Conservation (phyloP, 768 basidiomycete genomes). For the Ramaria sp. region DNA sequence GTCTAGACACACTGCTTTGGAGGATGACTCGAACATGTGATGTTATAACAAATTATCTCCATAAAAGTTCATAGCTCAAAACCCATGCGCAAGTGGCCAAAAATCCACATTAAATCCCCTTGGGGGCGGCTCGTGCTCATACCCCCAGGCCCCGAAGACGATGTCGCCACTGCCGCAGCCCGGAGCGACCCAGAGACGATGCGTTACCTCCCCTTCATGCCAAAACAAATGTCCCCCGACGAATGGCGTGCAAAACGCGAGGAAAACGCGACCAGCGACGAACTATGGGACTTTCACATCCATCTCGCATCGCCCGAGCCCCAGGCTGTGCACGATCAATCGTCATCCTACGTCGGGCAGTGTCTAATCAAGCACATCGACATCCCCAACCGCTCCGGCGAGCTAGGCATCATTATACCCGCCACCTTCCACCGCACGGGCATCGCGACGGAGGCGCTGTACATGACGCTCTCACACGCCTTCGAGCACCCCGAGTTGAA, state of each 20-base stretch:
- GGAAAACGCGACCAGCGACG: slow-evolving; percentile 22
- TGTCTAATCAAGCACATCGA: slow-evolving; percentile 31
- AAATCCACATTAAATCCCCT: background rate
- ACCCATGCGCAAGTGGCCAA: slow-evolving; percentile 1
- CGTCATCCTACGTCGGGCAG: slow-evolving; percentile 24
- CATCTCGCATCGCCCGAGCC: slow-evolving; percentile 14
- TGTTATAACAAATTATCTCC: too few relatives aligned
- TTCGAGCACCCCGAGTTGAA: slow-evolving; percentile 28
- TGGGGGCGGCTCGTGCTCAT: slow-evolving; percentile 2
- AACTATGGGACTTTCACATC: slow-evolving; percentile 13
- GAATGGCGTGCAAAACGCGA: slow-evolving; percentile 27
- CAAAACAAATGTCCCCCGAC: slow-evolving; percentile 24
- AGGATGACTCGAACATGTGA: too few relatives aligned
- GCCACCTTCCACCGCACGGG: slow-evolving; percentile 27
- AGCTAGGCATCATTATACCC: slow-evolving; percentile 30
- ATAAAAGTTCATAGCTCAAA: too few relatives aligned
- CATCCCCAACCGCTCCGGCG: slow-evolving; percentile 22
- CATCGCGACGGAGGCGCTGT: slow-evolving; percentile 34
- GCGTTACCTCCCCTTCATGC: slow-evolving; percentile 29
- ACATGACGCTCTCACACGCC: slow-evolving; percentile 26
- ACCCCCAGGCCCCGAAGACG: slow-evolving; percentile 18
- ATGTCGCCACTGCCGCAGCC: slow-evolving; percentile 24
- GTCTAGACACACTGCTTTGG: too few relatives aligned
- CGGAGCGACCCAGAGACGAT: slow-evolving; percentile 29
- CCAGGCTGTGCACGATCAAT: too few relatives aligned